A percentile compares a stretch with the other conserved stretches of the same genome.
Conservation (phyloP, 2,329 filamentous ascomycete species). For the Fusarium mexicanum region DNA sequence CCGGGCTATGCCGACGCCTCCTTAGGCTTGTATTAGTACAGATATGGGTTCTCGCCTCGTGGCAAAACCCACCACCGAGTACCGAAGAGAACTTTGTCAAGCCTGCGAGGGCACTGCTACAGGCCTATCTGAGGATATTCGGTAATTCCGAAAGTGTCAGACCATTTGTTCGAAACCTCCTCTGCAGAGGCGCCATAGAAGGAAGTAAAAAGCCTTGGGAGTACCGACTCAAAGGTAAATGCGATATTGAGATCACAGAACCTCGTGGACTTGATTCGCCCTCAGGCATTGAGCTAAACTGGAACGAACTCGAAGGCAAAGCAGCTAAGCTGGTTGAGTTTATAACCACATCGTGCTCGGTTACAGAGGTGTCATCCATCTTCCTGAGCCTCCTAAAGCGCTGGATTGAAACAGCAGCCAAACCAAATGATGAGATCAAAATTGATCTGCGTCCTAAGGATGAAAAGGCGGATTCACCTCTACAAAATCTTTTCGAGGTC, state of each 20-base stretch:
- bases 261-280: conserved; percentile 34
- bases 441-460: conserved; percentile 45
- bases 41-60: conserved; percentile 70
- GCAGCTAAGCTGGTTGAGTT: conserved; percentile 59
- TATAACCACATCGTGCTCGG: conserved; percentile 60
- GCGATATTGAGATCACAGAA: conserved; percentile 62
- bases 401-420: conserved; percentile 59
- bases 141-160: conserved; percentile 61
- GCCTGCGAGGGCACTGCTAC: conserved; percentile 61
- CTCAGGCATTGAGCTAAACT: conserved; percentile 48
- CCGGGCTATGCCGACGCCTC: conserved; percentile 70
- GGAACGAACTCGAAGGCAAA: conserved; percentile 59
- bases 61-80: conserved; percentile 50
- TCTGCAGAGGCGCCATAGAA: conserved; percentile 61
- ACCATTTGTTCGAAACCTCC: conserved; percentile 62
- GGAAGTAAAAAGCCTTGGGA: conserved; percentile 57
- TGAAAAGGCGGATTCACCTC: conserved; percentile 48
- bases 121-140: conserved; percentile 66
- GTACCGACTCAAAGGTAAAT: conserved; percentile 57
- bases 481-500: conserved; percentile 64
- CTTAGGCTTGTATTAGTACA: conserved; percentile 67
- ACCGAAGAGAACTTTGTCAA: conserved; percentile 53
- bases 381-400: conserved; percentile 68
- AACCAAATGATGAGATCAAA: conserved; percentile 42
- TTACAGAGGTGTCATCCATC: conserved; percentile 66